phyloP scores from a whole-genome alignment of 176 grass and related monocot species.

The Avena sativa region DNA sequence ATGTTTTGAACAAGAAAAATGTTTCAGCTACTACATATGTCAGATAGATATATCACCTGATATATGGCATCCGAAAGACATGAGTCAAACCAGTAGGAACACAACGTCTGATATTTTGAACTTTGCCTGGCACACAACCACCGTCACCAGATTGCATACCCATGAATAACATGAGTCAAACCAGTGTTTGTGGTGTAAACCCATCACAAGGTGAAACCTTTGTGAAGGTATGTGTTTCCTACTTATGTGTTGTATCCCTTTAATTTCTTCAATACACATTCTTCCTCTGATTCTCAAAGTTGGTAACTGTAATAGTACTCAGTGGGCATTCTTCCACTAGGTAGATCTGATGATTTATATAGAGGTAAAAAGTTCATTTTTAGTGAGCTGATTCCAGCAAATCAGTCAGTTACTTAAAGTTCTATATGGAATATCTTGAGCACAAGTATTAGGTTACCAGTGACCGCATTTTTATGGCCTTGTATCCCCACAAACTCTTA shows the following conservation, averaged over 20 bases:
- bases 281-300: neutral
- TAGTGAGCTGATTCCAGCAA: neutral
- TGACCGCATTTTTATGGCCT: conserved; percentile 10
- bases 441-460: neutral
- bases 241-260: neutral
- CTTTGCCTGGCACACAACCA: too few species aligned
- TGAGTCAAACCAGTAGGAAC: too few species aligned
- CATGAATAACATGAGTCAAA: too few species aligned
- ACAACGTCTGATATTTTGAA: too few species aligned
- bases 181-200: conserved; percentile 63
- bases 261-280: conserved; percentile 7
- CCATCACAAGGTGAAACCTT: conserved; percentile 81
- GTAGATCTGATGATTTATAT: neutral
- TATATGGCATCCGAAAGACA: too few species aligned
- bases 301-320: neutral
- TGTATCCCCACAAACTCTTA: neutral
- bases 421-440: neutral
- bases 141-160: too few species aligned
- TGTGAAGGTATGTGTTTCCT: conserved; percentile 73
- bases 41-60: too few species aligned
- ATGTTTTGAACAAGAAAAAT: too few species aligned
- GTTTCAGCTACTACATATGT: too few species aligned
- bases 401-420: conserved; percentile 5
- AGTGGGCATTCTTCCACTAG: neutral
- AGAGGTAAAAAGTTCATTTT: neutral